Evolutionary conservation across 257 asterid genomes (phyloP), one percentile per base, ranked within the genome.

Genomic region (Marsdenia floribunda): DNA sequence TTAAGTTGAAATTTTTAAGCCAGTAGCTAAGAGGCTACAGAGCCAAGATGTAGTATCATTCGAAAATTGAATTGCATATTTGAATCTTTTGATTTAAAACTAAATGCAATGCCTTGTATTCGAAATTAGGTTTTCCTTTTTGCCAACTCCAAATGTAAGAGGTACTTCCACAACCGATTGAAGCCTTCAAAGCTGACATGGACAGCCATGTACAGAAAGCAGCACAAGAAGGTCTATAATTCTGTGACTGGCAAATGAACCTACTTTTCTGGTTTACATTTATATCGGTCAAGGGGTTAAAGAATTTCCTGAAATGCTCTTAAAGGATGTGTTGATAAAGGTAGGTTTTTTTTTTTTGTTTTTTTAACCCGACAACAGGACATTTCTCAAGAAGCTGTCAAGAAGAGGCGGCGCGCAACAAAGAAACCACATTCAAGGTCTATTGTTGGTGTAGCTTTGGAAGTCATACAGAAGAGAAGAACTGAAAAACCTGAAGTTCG

Each of bases 401-500:
- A 86, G 89, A 92, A 88, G 94, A 90, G 96, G 84, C 91, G 98
- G 13, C 78, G 98, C 6, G 37, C 98, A 65, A 87, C 91, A 18
- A 92, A 87, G 89, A 92, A 92, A 77, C 97, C 96, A 1, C 89
- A 90, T 78, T 92, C 98, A 8, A 88, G 98, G 80, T 92, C 98
- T 14, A 92, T 92, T 76, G 98, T 92, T 6, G 98, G 98, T 80
- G 97, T 97, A 29, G 88, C 98, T 3, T 73, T 90, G 75, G 98
- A 93, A 82, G 97, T 93, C 37, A 93, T 93, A 42, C 98, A 93
- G 85, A 93, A 89, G 88, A 85, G 81, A 53, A 85, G 98, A 77
- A 47, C 87, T 18, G 98, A 93, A 79, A 93, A 91, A 81, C 91
- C 97, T 12, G 97, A 90, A 74, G 97, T 93, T 11, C 89, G 98